Evolutionary conservation across 345 rosid genomes (phyloP), one percentile per base, ranked within the genome.

Genomic region (Trapa incisa): DNA sequence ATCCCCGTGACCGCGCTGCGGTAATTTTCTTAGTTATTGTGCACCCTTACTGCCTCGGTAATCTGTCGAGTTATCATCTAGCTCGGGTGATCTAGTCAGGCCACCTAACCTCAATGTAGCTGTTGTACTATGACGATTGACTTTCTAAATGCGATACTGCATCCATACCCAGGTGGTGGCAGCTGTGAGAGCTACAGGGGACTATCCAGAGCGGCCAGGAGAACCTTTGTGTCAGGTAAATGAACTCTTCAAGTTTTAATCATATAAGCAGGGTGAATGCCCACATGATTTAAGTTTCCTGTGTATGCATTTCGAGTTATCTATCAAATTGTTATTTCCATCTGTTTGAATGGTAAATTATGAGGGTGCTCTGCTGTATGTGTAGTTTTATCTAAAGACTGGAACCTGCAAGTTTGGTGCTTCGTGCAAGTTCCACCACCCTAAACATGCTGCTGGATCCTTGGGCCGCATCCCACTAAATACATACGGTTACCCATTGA

Each of bases 341-440:
- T 45, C 47, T 62, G 6, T 3, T 61, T 36, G 14, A 29, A 16
- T 54, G 57, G 45, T 43, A 48, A 37, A 66, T 58, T 63, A 5
- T 32, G 36, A 7, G 70, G 32, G 56, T 68, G 13, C 54, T 47
- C 65, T 76, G 33, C 65, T 77, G 35, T n/a, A 53, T 75, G 65
- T 78, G 78, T 87, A 92, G 96, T 87, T 84, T 76, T 92, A 84
- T 73, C 75, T 92, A 78, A 82, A 88, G 75, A 86, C 98, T 4
- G 96, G 96, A 74, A 83, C 86, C 43, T 92, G 96, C 76, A 92
- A 87, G 83, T 92, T 89, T 79, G 96, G 96, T 75, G 96, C 96
- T 32, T 92, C 98, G 17, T 92, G 98, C 84, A 92, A 92, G 82
- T 92, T 85, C 82, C 79, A 92, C 88, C 98, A 92, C 72, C 98